Evolutionary conservation across 768 basidiomycete species (phyloP).

Genomic region (Mycena leptocephala): DNA sequence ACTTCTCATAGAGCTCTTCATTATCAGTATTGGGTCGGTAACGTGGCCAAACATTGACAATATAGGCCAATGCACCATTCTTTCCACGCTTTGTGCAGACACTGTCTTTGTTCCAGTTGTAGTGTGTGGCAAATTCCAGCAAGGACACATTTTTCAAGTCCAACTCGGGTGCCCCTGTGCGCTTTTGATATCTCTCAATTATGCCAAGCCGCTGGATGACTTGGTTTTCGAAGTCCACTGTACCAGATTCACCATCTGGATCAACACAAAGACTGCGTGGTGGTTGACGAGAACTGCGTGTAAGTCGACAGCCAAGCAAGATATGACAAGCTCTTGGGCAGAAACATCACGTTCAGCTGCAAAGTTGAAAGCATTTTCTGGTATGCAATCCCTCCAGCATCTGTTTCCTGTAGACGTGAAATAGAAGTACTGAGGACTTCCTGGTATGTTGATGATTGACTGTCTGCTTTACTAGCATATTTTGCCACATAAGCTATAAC

Average conservation of each 20-base stretch:
- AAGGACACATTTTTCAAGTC: neutral
- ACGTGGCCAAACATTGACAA: constrained; percentile 31
- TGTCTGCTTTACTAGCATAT: too few species aligned
- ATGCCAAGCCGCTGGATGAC: neutral
- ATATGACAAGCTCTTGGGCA: constrained; percentile 35
- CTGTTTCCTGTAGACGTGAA: constrained; percentile 21
- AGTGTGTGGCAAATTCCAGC: constrained; percentile 28
- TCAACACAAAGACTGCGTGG: constrained; percentile 24
- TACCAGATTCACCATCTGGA: neutral
- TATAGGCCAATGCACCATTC: constrained; percentile 5
- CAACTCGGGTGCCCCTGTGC: neutral
- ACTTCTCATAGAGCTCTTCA: constrained; percentile 26
- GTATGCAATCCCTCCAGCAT: constrained; percentile 21
- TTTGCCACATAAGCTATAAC: too few species aligned
- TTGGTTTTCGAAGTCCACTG: constrained; percentile 4
- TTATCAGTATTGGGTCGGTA: constrained; percentile 2
- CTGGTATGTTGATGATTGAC: constrained; percentile 11
- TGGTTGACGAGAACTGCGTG: neutral
- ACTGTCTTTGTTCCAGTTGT: neutral
- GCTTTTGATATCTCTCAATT: neutral
- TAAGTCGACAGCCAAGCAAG: constrained; percentile 9
- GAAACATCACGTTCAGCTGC: constrained; percentile 25
- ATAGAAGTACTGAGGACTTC: constrained; percentile 18
- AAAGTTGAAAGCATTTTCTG: constrained; percentile 32
- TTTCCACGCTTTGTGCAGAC: neutral